Conservation (phyloP, 352 stramenopile genomes). For the Peronospora farinosa region DNA sequence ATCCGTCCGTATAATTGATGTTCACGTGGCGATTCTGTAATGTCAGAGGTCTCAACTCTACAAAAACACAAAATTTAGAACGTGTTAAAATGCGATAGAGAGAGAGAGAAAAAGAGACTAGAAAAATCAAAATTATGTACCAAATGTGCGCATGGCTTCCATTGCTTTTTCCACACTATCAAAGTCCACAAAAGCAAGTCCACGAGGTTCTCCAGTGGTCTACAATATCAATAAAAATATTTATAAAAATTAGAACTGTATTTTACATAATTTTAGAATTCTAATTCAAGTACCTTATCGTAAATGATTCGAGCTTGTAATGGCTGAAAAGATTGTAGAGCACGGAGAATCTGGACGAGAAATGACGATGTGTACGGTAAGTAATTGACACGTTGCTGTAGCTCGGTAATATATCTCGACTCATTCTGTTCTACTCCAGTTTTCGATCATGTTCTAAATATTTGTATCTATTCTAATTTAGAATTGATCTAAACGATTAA, state of each 20-base stretch:
- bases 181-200: constrained; percentile 82
- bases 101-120: background rate
- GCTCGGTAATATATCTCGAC: background rate
- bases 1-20: constrained; percentile 48
- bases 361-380: constrained; percentile 10
- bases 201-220: constrained; percentile 55
- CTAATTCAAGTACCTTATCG: constrained; percentile 43
- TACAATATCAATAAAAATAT: constrained; percentile 6
- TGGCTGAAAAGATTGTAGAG: constrained; percentile 47
- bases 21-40: constrained; percentile 39
- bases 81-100: background rate
- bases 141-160: constrained; percentile 50
- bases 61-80: constrained; percentile 7
- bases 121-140: constrained; percentile 25
- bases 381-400: background rate
- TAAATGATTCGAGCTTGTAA: constrained; percentile 46
- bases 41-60: constrained; percentile 48
- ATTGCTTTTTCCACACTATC: constrained; percentile 44
- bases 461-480: background rate
- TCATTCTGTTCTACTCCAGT: constrained; percentile 6
- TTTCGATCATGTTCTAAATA: constrained; percentile 7
- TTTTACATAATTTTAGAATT: background rate
- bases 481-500: background rate
- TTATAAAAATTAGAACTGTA: background rate
- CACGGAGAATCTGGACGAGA: constrained; percentile 46